These are phyloP conservation scores for Aspergillus piperis DNA, from an alignment of 2,329 filamentous ascomycete genomes.

Conservation along the genomic window DNA sequence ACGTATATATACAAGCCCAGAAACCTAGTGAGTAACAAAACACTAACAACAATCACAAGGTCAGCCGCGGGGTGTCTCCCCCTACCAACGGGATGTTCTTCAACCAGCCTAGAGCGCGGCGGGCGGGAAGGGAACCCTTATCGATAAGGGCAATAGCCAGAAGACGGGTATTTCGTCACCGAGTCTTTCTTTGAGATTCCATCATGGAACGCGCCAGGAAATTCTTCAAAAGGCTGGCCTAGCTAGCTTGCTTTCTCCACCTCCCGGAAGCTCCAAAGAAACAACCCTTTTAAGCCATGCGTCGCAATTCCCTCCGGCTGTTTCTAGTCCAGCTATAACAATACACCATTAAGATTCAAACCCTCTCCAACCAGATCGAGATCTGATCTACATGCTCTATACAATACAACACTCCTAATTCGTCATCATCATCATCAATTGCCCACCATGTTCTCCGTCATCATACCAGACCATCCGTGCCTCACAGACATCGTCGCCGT, in stretches of 20 bases:
- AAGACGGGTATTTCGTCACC: conserved; percentile 28
- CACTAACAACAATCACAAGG: neutral
- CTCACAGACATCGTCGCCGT: conserved; percentile 56
- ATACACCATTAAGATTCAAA: neutral
- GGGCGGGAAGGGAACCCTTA: conserved; percentile 22
- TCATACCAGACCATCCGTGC: conserved; percentile 62
- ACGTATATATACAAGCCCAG: neutral
- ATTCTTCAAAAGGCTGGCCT: conserved; percentile 13
- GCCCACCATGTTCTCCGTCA: conserved; percentile 59
- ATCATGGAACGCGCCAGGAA: conserved; percentile 24
- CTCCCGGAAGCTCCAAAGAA: neutral
- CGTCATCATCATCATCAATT: neutral
- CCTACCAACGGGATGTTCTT: neutral
- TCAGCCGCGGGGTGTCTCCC: neutral
- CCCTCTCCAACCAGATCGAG: neutral
- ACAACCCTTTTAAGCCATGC: neutral
- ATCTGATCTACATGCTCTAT: neutral
- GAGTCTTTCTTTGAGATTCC: conserved; percentile 29
- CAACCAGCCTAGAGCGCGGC: neutral
- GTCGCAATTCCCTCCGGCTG: neutral
- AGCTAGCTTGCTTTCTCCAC: neutral
- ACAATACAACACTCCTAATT: neutral
- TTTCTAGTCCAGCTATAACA: conserved; percentile 1
- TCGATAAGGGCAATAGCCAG: conserved; percentile 29
- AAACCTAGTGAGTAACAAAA: no score